Base-by-base conservation (phyloP, 2,329 filamentous ascomycete species). In the Neonectria faginata region DNA sequence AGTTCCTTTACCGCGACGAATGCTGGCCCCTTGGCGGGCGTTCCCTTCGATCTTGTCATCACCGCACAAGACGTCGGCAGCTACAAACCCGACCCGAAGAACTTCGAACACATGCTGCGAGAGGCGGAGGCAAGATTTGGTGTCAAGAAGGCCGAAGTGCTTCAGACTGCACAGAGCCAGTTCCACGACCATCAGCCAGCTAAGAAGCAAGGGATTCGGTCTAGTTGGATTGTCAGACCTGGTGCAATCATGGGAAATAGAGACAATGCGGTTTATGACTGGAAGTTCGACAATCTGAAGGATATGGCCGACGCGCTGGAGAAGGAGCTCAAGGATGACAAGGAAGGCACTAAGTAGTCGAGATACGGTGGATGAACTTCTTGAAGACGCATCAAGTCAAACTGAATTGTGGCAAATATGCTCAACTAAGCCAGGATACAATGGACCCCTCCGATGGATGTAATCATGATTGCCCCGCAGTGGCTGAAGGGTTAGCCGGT, bases 31-130 rank as follows among this genome's bases (percentile, higher is more conserved):
- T 75, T 90, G 1, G 70, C 81, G 41, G 82, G 81, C 1, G 79
- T 85, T 25, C 69, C 80, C 1, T 84, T 92, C 71, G 89, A 91
- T 70, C 81, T 85, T 3, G 79, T 92, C 41, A 85, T 90, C 73
- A 92, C 90, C 0, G 91, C 91, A 0, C 82, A 93, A 74, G 88
- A 92, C 44, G 86, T 93, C 29, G 90, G 91, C 0, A 85, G 83
- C 14, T 93, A 93, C 74, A 94, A 93, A 78, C 91, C 91, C 0
- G 83, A 89, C 68, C 72, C 80, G 31, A 79, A 80, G 56, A 92
- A 93, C 67, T 93, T 93, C 63, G 82, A 87, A 60, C 88, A 89
- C 73, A 82, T 93, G 82, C 74, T 92, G 5, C 75, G 79, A 11
- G 79, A 85, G 52, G 84, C 87, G 2, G 65, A 85, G 71, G 72